Evolutionary conservation across 163 green algal genomes (phyloP).

Genomic region (Scenedesmus sp.): DNA sequence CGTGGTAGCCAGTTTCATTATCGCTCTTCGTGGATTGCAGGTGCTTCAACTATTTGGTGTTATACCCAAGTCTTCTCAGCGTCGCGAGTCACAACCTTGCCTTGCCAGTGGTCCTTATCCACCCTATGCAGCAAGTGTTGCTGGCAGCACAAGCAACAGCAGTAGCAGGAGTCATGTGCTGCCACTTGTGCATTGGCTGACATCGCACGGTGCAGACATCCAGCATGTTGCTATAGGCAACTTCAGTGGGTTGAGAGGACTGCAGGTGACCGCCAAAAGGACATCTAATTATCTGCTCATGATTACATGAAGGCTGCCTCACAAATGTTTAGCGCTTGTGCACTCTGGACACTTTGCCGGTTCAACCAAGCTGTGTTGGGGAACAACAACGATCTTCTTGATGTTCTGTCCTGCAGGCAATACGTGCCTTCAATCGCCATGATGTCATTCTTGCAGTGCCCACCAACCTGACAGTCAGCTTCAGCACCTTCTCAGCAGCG

Average conservation of each 20-base stretch:
- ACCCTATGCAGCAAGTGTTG: not conserved
- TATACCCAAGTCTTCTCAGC: not conserved
- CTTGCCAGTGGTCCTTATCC: not conserved
- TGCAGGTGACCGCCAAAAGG: constrained; percentile 10
- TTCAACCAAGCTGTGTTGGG: too few relatives aligned
- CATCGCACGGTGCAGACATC: not conserved
- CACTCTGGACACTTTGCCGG: too few relatives aligned
- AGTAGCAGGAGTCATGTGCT: not conserved
- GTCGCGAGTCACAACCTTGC: not conserved
- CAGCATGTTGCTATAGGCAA: not conserved
- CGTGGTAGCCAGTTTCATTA: not conserved
- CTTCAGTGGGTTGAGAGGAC: not conserved
- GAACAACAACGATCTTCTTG: too few relatives aligned
- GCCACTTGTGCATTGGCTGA: not conserved
- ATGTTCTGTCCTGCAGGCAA: not conserved
- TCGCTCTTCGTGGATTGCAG: not conserved
- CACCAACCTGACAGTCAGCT: constrained; percentile 2
- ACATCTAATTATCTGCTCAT: too few relatives aligned
- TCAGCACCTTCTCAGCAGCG: constrained; percentile 31
- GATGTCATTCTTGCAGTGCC: constrained; percentile 15
- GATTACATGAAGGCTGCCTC: too few relatives aligned
- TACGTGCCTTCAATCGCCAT: not conserved
- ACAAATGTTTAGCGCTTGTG: too few relatives aligned
- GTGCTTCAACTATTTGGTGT: constrained; percentile 21
- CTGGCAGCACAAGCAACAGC: not conserved